phyloP scores from a whole-genome alignment of 2,329 filamentous ascomycete species.

The Paraconiothyrium sp. region DNA sequence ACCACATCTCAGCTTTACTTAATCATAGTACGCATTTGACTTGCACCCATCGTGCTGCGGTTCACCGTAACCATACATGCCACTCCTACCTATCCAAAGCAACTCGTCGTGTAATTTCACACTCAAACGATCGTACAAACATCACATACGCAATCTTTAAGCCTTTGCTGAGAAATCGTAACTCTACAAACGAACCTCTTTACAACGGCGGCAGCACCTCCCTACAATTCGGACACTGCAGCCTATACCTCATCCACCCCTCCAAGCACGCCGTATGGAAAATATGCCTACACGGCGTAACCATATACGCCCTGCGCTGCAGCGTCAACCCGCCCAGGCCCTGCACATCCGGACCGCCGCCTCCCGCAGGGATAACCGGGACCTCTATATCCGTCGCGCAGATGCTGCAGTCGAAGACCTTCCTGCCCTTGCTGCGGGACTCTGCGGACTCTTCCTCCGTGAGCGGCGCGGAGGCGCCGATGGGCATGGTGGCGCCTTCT shows the following conservation, averaged over 20 bases:
- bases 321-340: slow-evolving; percentile 69
- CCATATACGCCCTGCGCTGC: slow-evolving; percentile 88
- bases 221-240: slow-evolving; percentile 95
- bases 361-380: slow-evolving; percentile 72
- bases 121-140: too few species aligned
- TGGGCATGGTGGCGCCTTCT: slow-evolving; percentile 77
- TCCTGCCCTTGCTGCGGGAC: slow-evolving; percentile 64
- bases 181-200: slow-evolving; percentile 21
- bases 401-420: slow-evolving; percentile 88
- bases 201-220: slow-evolving; percentile 87
- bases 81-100: too few species aligned
- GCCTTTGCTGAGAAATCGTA: too few species aligned
- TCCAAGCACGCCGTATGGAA: slow-evolving; percentile 93
- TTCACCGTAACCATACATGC: too few species aligned
- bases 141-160: too few species aligned
- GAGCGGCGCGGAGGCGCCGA: slow-evolving; percentile 62
- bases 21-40: neutral
- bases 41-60: too few species aligned
- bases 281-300: slow-evolving; percentile 94
- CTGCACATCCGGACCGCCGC: slow-evolving; percentile 45
- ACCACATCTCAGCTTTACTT: neutral
- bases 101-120: too few species aligned
- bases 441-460: slow-evolving; percentile 45
- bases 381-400: slow-evolving; percentile 93
- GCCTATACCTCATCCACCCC: slow-evolving; percentile 91